Evolutionary conservation across 352 stramenopile genomes (phyloP).

Genomic region (Globisporangium nodosum): DNA sequence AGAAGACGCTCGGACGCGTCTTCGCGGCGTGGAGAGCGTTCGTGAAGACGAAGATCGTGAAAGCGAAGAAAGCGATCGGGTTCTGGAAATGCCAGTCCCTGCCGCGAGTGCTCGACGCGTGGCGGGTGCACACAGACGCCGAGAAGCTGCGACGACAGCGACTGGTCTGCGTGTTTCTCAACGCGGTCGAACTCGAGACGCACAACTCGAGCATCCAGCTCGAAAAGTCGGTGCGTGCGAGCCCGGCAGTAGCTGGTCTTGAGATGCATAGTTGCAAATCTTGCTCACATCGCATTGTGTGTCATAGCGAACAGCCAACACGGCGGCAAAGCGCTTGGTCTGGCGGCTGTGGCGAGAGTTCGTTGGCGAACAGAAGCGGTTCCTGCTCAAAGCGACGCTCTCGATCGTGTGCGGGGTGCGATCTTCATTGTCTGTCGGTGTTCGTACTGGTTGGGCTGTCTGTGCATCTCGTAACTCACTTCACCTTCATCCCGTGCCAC

Average conservation of each 20-base stretch:
- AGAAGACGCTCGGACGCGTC: constrained; percentile 37
- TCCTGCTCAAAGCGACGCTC: constrained; percentile 60
- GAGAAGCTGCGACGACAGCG: constrained; percentile 25
- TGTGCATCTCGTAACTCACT: neutral
- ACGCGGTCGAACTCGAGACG: constrained; percentile 46
- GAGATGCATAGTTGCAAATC: neutral
- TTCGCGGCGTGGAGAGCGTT: constrained; percentile 42
- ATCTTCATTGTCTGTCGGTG: constrained; percentile 4
- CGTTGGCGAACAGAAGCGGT: constrained; percentile 48
- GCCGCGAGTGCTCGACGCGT: constrained; percentile 51
- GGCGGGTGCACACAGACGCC: constrained; percentile 23
- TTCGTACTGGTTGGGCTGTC: no score
- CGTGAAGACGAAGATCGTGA: constrained; percentile 29
- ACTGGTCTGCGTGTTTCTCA: constrained; percentile 60
- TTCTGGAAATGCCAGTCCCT: constrained; percentile 71
- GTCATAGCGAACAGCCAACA: constrained; percentile 37
- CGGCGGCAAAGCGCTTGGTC: constrained; percentile 32
- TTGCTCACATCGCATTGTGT: neutral
- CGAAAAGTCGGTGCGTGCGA: constrained; percentile 26
- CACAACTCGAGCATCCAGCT: constrained; percentile 66
- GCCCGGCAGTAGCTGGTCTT: no score
- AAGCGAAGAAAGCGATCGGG: constrained; percentile 48
- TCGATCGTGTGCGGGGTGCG: constrained; percentile 65
- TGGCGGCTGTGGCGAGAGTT: constrained; percentile 51
- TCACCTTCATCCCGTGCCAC: neutral